Conservation (phyloP, 2,329 filamentous ascomycete genomes). For the Alternaria gansuensis region DNA sequence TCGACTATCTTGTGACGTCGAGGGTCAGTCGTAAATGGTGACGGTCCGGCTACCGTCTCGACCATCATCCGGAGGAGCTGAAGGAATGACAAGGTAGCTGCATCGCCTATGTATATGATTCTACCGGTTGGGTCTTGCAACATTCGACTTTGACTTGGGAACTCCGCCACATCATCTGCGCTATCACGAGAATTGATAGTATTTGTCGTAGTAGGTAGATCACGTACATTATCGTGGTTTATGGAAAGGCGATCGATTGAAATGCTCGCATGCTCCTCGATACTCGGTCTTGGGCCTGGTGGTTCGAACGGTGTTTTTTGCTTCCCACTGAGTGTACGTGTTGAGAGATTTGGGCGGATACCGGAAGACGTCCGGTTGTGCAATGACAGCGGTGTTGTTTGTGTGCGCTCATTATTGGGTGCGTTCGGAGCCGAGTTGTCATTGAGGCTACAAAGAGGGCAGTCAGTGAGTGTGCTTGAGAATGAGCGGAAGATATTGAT, state of each 20-base stretch:
- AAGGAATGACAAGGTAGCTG: slow-evolving; percentile 68
- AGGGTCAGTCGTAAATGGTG: slow-evolving; percentile 67
- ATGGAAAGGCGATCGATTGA: slow-evolving; percentile 39
- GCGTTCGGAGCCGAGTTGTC: slow-evolving; percentile 36
- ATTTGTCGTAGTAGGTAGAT: slow-evolving; percentile 41
- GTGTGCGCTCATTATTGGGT: slow-evolving; percentile 33
- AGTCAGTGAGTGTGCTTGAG: slow-evolving; percentile 1
- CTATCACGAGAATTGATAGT: slow-evolving; percentile 53
- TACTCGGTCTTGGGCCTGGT: slow-evolving; percentile 32
- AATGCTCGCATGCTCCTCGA: slow-evolving; percentile 39
- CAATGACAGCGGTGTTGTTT: slow-evolving; percentile 33
- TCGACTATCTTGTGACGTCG: slow-evolving; percentile 67
- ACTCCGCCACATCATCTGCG: slow-evolving; percentile 65
- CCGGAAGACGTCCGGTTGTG: slow-evolving; percentile 30
- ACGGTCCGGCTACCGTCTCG: slow-evolving; percentile 63
- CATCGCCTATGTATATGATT: slow-evolving; percentile 69
- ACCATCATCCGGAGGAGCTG: slow-evolving; percentile 69
- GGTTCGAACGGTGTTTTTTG: slow-evolving; percentile 35
- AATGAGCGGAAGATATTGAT: background rate
- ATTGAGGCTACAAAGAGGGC: slow-evolving; percentile 16
- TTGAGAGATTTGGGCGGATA: slow-evolving; percentile 15
- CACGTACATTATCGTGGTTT: slow-evolving; percentile 33
- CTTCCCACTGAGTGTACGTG: slow-evolving; percentile 25
- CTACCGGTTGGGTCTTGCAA: slow-evolving; percentile 67
- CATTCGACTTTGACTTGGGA: slow-evolving; percentile 66